Evolutionary conservation across 2,329 filamentous ascomycete genomes (phyloP), one percentile per base, ranked within the genome.

Genomic region (Neofusicoccum umdonicola): DNA sequence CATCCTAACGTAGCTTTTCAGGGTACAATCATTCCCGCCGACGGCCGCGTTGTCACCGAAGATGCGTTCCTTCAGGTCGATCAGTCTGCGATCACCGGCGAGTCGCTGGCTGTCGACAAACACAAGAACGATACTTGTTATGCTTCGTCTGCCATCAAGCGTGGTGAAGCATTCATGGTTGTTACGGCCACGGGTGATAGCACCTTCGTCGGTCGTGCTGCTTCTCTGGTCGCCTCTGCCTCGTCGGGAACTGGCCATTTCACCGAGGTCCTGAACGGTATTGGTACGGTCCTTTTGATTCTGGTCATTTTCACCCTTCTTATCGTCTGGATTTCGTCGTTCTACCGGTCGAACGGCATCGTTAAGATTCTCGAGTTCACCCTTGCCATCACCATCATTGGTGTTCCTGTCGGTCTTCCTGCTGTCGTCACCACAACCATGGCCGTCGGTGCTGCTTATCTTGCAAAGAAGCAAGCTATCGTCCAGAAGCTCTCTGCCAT

Each of bases 361-460:
- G 88, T 93, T 68, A 79, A 80, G 5, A 96, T 96, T 66, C 87
- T 96, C 54, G 85, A 90, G 69, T 95, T 92, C 82, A 95, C 92
- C 63, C 85, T 96, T 50, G 92, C 90, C 69, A 93, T 96, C 72
- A 95, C 91, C 72, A 94, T 96, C 69, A 91, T 96, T 67, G 92
- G 92, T 85, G 92, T 96, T 31, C 92, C 92, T 63, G 92, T 96
- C 80, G 92, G 92, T 88, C 91, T 96, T 69, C 92, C 92, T 66
- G 92, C 91, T 71, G 92, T 96, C 81, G 92, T 96, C 67, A 96
- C 93, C 72, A 96, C 92, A 71, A 96, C 92, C 76, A 95, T 96
- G 92, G 92, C 92, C 77, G 92, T 96, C 77, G 92, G 92, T 82
- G 92, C 92, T 69, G 90, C 92, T 68, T 95, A 95, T 79, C 87